A percentile compares a stretch with the other conserved stretches of the same genome.
Evolutionary conservation across 2,329 filamentous ascomycete genomes (phyloP).

Genomic region (Exophiala viscosa): DNA sequence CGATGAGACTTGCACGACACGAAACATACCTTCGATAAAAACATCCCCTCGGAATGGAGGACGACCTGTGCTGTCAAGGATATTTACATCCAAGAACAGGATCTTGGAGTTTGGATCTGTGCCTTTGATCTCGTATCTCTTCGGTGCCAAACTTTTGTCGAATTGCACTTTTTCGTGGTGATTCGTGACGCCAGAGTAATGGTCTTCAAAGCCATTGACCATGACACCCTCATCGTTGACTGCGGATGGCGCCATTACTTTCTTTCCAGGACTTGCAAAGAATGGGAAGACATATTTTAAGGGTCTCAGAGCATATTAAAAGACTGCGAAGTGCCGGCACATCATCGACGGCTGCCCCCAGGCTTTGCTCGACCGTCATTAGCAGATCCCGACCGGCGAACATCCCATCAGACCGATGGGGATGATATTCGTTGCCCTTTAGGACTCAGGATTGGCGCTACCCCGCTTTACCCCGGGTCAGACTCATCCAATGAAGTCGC

Average conservation of each 20-base stretch:
- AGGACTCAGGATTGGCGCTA: neutral
- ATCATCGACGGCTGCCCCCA: neutral
- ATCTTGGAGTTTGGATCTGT: constrained; percentile 35
- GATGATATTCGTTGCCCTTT: too few relatives aligned
- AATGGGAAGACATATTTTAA: neutral
- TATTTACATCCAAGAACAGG: constrained; percentile 39
- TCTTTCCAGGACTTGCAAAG: neutral
- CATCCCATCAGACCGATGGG: too few relatives aligned
- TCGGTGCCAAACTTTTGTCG: constrained; percentile 33
- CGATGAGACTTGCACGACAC: neutral
- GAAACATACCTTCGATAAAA: constrained; percentile 35
- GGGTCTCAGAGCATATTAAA: neutral
- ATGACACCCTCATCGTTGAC: neutral
- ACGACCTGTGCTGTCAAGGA: constrained; percentile 39
- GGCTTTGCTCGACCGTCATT: neutral
- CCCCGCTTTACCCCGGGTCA: neutral
- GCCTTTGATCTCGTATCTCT: constrained; percentile 35
- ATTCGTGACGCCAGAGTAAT: constrained; percentile 7
- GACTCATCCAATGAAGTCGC: neutral
- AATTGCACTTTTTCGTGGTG: constrained; percentile 32
- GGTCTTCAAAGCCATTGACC: constrained; percentile 8
- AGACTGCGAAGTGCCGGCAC: neutral
- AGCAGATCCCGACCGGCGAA: neutral
- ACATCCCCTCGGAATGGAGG: constrained; percentile 41
- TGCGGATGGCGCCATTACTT: constrained; percentile 2